Percentiles rank a stretch among this genome's conserved stretches.
Conservation (phyloP, 2,329 filamentous ascomycete genomes). For the Sporothrix phasma region DNA sequence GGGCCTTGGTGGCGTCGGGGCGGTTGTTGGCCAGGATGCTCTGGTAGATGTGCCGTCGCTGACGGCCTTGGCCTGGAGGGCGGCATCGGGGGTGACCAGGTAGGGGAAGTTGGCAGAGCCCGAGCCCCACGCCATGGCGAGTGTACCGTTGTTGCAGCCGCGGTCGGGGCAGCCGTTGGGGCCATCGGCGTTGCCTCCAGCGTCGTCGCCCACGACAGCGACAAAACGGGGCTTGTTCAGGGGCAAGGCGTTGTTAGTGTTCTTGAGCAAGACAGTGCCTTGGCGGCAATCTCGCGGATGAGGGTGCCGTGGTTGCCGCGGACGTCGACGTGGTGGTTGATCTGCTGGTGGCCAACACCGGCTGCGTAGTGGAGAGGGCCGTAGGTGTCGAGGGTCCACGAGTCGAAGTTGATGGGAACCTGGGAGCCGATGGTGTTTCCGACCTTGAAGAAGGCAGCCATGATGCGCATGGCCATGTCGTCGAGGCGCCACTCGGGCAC, state of each 20-base stretch:
- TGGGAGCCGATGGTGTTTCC: conserved; percentile 41
- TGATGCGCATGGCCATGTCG: conserved; percentile 62
- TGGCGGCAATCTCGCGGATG: conserved; percentile 67
- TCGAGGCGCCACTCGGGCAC: conserved; percentile 60
- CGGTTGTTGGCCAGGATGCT: conserved; percentile 58
- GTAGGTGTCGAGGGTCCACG: conserved; percentile 72
- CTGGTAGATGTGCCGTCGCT: conserved; percentile 52
- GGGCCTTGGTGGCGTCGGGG: conserved; percentile 47
- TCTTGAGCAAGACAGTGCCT: conserved; percentile 84
- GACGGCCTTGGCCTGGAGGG: conserved; percentile 53
- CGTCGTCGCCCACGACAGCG: conserved; percentile 73
- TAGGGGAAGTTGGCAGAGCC: conserved; percentile 68
- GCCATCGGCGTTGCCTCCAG: conserved; percentile 62
- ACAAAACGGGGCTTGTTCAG: conserved; percentile 69
- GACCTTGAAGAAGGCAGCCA: conserved; percentile 46
- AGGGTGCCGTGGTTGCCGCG: conserved; percentile 59
- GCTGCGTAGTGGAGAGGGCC: conserved; percentile 58
- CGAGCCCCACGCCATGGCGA: conserved; percentile 73
- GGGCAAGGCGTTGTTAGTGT: conserved; percentile 61
- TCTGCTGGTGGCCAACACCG: conserved; percentile 43
- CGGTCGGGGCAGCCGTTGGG: conserved; percentile 71
- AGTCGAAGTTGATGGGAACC: conserved; percentile 67
- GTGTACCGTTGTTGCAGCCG: conserved; percentile 46
- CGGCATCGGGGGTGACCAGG: conserved; percentile 62
- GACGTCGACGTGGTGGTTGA: conserved; percentile 82